Evolutionary conservation across 2,329 filamentous ascomycete species (phyloP).

Genomic region (Alternaria hordeiaustralica): DNA sequence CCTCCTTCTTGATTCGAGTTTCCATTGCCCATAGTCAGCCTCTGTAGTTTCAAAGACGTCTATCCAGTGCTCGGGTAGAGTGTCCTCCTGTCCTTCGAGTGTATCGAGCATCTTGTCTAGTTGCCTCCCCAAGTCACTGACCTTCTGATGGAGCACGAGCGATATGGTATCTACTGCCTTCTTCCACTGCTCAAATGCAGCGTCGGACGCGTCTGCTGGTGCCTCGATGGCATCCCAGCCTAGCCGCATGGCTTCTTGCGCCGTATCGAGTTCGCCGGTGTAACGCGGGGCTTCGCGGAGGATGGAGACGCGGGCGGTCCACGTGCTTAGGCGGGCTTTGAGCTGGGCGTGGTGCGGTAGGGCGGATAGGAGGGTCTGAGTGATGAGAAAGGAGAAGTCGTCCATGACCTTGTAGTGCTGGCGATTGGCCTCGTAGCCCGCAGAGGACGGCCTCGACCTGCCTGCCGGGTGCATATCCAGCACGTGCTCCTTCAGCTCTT

Average conservation of each 20-base stretch:
- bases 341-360: slow-evolving; percentile 81
- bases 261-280: slow-evolving; percentile 67
- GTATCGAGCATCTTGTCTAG: slow-evolving; percentile 87
- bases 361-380: slow-evolving; percentile 87
- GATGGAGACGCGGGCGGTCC: slow-evolving; percentile 78
- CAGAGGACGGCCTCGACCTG: slow-evolving; percentile 55
- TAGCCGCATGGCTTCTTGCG: slow-evolving; percentile 68
- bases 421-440: slow-evolving; percentile 38
- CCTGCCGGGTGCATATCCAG: slow-evolving; percentile 73
- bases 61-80: slow-evolving; percentile 85
- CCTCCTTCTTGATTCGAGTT: slow-evolving; percentile 74
- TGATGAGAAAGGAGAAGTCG: slow-evolving; percentile 88
- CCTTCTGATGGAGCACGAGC: slow-evolving; percentile 69
- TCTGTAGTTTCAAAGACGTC: slow-evolving; percentile 85
- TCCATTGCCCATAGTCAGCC: slow-evolving; percentile 79
- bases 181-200: slow-evolving; percentile 42
- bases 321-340: slow-evolving; percentile 74
- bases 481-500: slow-evolving; percentile 89
- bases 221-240: slow-evolving; percentile 69
- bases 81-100: slow-evolving; percentile 83
- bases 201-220: slow-evolving; percentile 40
- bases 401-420: slow-evolving; percentile 74
- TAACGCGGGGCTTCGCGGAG: slow-evolving; percentile 75
- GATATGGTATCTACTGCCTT: slow-evolving; percentile 62
- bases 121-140: slow-evolving; percentile 71